Evolutionary conservation across 306 rosid genomes (phyloP).

Genomic region (Citrullus amarus): DNA sequence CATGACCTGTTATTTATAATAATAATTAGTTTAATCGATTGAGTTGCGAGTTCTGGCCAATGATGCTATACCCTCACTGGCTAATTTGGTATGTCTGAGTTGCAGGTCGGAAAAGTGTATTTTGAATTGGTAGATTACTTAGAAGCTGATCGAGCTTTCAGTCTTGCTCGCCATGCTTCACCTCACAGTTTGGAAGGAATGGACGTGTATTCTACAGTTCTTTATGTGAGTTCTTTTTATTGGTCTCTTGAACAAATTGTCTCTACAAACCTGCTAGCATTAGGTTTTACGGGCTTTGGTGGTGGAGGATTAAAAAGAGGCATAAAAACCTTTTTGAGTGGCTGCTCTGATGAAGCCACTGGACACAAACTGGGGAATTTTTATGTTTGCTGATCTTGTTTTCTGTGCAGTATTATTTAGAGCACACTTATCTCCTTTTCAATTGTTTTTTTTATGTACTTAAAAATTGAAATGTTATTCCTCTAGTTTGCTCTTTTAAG

Average conservation of each 20-base stretch:
- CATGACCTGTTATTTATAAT: constrained; percentile 1
- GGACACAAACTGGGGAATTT: neutral
- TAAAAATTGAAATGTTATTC: neutral
- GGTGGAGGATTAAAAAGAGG: neutral
- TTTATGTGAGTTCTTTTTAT: constrained; percentile 63
- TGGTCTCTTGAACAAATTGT: neutral
- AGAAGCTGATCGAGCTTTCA: constrained; percentile 83
- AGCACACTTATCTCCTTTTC: neutral
- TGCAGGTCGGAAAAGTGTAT: constrained; percentile 87
- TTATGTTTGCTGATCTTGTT: neutral
- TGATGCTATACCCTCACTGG: neutral
- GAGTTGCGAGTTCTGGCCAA: neutral
- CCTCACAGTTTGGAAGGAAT: constrained; percentile 94
- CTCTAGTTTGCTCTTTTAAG: neutral
- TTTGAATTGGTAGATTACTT: constrained; percentile 84
- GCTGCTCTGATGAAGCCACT: neutral
- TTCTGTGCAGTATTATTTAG: neutral
- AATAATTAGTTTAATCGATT: neutral
- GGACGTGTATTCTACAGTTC: constrained; percentile 95
- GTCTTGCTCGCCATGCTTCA: constrained; percentile 64
- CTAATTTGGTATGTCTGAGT: constrained; percentile 14
- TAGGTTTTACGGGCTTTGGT: neutral
- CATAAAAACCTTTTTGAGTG: neutral
- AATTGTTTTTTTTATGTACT: neutral
- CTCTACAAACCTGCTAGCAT: neutral